These are phyloP conservation scores for Barnettozyma siamensis DNA, from an alignment of 805 yeast species.

Conservation along the genomic window DNA sequence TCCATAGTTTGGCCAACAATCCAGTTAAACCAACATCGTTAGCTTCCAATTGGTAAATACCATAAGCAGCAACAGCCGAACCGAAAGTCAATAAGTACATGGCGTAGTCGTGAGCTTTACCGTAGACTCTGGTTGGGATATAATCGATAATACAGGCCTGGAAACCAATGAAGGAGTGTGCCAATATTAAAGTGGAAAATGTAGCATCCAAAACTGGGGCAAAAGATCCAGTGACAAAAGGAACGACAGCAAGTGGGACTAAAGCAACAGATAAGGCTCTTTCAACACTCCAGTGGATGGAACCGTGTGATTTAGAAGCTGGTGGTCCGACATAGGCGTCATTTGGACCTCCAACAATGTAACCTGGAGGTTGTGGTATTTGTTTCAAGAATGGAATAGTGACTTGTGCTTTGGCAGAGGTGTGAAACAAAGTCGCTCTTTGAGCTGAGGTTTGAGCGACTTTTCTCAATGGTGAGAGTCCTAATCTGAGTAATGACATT, in stretches of 20 bases:
- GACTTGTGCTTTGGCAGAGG: slow-evolving; percentile 29
- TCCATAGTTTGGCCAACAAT: slow-evolving; percentile 60
- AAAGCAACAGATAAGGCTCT: slow-evolving; percentile 61
- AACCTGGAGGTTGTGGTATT: slow-evolving; percentile 82
- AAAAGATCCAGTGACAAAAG: slow-evolving; percentile 69
- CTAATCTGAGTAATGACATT: slow-evolving; percentile 10
- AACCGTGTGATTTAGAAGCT: slow-evolving; percentile 64
- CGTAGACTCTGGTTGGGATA: slow-evolving; percentile 82
- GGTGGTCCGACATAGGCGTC: slow-evolving; percentile 75
- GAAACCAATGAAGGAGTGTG: slow-evolving; percentile 83
- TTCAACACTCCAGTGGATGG: slow-evolving; percentile 93
- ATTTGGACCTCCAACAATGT: slow-evolving; percentile 88
- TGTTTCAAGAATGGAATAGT: slow-evolving; percentile 48
- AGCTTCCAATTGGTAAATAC: slow-evolving; percentile 77
- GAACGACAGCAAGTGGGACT: slow-evolving; percentile 71
- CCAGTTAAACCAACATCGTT: slow-evolving; percentile 74
- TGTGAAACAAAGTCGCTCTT: slow-evolving; percentile 15
- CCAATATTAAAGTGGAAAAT: slow-evolving; percentile 57
- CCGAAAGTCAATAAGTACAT: slow-evolving; percentile 67
- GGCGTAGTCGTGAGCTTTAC: slow-evolving; percentile 66
- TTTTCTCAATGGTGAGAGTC: slow-evolving; percentile 8
- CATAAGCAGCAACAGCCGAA: slow-evolving; percentile 63
- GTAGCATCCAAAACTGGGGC: slow-evolving; percentile 69
- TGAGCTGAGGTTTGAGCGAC: slow-evolving; percentile 1
- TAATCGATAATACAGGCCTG: slow-evolving; percentile 90